Conservation (phyloP, 768 basidiomycete species). For the Cyathus striatus region DNA sequence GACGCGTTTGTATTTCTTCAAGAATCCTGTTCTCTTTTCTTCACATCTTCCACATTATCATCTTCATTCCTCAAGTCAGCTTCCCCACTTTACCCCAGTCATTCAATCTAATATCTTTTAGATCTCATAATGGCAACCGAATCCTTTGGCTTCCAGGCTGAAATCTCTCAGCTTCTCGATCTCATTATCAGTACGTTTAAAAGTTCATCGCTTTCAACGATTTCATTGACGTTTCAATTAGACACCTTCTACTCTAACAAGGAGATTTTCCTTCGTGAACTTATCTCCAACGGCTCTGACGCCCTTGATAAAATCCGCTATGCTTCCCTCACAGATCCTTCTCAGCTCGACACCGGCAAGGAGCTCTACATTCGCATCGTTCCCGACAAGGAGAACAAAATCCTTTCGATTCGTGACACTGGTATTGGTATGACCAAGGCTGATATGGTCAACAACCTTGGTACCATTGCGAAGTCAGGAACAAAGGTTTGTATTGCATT, state of each 20-base stretch:
- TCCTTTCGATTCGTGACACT: conserved; percentile 86
- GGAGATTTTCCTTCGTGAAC: conserved; percentile 98
- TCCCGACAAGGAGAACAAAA: conserved; percentile 94
- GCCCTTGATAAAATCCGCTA: conserved; percentile 99
- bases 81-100: conserved; percentile 1
- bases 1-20: conserved; percentile 10
- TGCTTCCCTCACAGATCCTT: conserved; percentile 89
- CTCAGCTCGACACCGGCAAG: conserved; percentile 84
- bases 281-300: conserved; percentile 97
- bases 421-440: conserved; percentile 99
- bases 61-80: conserved; percentile 15
- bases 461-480: conserved; percentile 92
- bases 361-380: conserved; percentile 92
- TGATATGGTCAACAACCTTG: conserved; percentile 98
- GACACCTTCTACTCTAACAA: conserved; percentile 99
- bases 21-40: conserved; percentile 11
- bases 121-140: conserved; percentile 62
- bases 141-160: conserved; percentile 96
- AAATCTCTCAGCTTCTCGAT: conserved; percentile 98
- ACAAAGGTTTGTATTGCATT: conserved; percentile 59
- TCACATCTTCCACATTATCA: conserved; percentile 15
- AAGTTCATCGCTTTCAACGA: conserved; percentile 2
- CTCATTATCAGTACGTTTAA: conserved; percentile 87
- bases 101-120: conserved; percentile 4
- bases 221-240: conserved; percentile 19